Percentiles rank a stretch among this genome's conserved stretches.
Conservation (phyloP, 1,284 basidiomycete species). For the Porodaedalea pini region DNA sequence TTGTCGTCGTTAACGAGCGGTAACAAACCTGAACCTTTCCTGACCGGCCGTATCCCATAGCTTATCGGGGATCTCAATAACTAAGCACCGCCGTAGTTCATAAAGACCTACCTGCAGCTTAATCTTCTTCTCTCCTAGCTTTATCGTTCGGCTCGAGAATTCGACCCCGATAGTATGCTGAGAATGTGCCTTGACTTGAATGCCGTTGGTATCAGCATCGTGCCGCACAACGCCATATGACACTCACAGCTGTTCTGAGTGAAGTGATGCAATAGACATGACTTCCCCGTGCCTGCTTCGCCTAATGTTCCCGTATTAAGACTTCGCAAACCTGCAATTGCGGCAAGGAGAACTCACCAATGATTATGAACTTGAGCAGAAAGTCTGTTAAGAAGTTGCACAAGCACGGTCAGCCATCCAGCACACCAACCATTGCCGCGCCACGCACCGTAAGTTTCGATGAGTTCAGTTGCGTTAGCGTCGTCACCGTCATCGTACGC, state of each 20-base stretch:
- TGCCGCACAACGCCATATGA: not conserved
- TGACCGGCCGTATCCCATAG: conserved; percentile 98
- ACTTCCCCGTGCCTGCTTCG: conserved; percentile 95
- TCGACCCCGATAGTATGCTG: conserved; percentile 98
- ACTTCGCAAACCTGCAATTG: conserved; percentile 14
- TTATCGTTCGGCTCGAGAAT: conserved; percentile 86
- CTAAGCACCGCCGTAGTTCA: not conserved
- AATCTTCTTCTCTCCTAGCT: conserved; percentile 88
- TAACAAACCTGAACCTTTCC: conserved; percentile 79
- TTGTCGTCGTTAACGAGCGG: conserved; percentile 15
- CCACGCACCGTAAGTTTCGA: conserved; percentile 85
- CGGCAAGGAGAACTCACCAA: conserved; percentile 53
- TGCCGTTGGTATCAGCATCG: conserved; percentile 14
- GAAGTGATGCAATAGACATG: conserved; percentile 93
- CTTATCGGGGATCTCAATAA: conserved; percentile 38
- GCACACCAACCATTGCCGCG: not conserved
- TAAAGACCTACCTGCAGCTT: conserved; percentile 77
- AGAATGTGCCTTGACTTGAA: conserved; percentile 88
- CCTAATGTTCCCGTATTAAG: conserved; percentile 45
- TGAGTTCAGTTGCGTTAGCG: conserved; percentile 80
- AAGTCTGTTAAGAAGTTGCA: conserved; percentile 64
- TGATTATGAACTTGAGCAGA: conserved; percentile 95
- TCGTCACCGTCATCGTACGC: conserved; percentile 58
- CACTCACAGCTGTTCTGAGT: conserved; percentile 88
- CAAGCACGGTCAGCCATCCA: conserved; percentile 12